phyloP scores from a whole-genome alignment of 192 early-diverging fungal species.

The Podila epigama region DNA sequence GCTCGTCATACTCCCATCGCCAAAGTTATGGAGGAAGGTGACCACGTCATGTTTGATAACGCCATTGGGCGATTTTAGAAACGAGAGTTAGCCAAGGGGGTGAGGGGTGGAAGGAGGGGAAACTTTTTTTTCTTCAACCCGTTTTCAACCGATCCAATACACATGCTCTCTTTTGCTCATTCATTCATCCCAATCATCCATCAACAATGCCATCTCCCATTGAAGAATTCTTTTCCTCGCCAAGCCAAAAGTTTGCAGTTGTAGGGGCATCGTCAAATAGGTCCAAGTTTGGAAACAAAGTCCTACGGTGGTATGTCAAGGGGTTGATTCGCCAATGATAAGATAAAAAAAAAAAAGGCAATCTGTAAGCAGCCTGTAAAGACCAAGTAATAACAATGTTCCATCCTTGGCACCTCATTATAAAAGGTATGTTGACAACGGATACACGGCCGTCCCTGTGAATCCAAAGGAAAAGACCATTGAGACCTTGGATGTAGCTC shows the following conservation, averaged over 20 bases:
- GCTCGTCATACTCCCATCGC: slow-evolving; percentile 65
- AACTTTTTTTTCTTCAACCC: not conserved
- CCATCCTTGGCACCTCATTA: not conserved
- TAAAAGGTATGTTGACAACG: slow-evolving; percentile 34
- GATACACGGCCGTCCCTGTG: slow-evolving; percentile 43
- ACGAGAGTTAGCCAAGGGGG: too few relatives aligned
- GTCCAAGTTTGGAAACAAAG: slow-evolving; percentile 86
- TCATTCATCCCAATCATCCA: not conserved
- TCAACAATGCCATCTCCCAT: slow-evolving; percentile 21
- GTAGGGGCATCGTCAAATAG: slow-evolving; percentile 81
- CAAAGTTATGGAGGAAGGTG: slow-evolving; percentile 73
- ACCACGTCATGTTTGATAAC: slow-evolving; percentile 63
- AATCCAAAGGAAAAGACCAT: slow-evolving; percentile 53
- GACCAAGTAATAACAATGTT: not conserved
- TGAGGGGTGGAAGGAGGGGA: too few relatives aligned
- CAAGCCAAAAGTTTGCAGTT: slow-evolving; percentile 65
- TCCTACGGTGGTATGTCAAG: slow-evolving; percentile 72
- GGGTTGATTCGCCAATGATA: not conserved
- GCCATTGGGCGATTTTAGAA: slow-evolving; percentile 34
- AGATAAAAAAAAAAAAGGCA: not conserved
- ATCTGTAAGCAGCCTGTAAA: not conserved
- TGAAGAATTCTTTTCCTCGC: slow-evolving; percentile 57
- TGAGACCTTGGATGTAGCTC: slow-evolving; percentile 45
- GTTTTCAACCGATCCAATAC: not conserved
- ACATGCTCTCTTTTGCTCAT: not conserved